Evolutionary conservation across 2,329 filamentous ascomycete species (phyloP).

Genomic region (Verruconis gallopava): DNA sequence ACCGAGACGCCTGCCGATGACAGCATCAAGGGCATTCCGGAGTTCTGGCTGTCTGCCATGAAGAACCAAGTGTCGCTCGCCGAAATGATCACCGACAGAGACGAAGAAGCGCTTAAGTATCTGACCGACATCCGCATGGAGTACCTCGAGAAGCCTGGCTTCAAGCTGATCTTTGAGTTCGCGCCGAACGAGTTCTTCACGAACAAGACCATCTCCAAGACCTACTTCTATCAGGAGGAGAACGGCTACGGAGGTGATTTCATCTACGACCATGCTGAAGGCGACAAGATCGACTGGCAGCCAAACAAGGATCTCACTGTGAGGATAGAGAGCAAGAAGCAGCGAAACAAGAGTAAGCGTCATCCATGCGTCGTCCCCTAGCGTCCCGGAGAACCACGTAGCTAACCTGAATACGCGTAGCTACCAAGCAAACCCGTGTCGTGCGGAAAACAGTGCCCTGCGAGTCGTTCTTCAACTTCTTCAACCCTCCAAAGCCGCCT

Average conservation of each 20-base stretch:
- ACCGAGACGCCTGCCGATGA: conserved; percentile 34
- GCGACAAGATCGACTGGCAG: conserved; percentile 97
- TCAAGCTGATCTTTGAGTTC: conserved; percentile 97
- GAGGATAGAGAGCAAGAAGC: conserved; percentile 96
- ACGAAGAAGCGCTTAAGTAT: conserved; percentile 84
- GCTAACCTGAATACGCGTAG: no score
- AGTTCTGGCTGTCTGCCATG: conserved; percentile 99
- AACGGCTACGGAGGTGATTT: conserved; percentile 97
- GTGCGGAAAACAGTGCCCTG: conserved; percentile 99
- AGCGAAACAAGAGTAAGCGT: conserved; percentile 91
- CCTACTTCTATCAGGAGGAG: conserved; percentile 98
- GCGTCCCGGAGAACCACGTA: neutral
- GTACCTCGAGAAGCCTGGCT: conserved; percentile 95
- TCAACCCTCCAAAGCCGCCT: conserved; percentile 84
- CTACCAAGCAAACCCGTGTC: conserved; percentile 97
- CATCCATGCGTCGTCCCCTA: neutral
- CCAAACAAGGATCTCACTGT: conserved; percentile 85
- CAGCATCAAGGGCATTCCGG: conserved; percentile 69
- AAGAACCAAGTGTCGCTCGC: conserved; percentile 97
- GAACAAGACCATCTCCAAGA: conserved; percentile 96
- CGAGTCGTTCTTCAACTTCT: conserved; percentile 97
- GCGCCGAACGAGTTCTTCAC: conserved; percentile 90
- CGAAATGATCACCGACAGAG: conserved; percentile 96
- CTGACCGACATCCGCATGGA: conserved; percentile 95
- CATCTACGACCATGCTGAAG: conserved; percentile 98